phyloP scores from a whole-genome alignment of 192 early-diverging fungal genomes.

The Backusella morwellensis region DNA sequence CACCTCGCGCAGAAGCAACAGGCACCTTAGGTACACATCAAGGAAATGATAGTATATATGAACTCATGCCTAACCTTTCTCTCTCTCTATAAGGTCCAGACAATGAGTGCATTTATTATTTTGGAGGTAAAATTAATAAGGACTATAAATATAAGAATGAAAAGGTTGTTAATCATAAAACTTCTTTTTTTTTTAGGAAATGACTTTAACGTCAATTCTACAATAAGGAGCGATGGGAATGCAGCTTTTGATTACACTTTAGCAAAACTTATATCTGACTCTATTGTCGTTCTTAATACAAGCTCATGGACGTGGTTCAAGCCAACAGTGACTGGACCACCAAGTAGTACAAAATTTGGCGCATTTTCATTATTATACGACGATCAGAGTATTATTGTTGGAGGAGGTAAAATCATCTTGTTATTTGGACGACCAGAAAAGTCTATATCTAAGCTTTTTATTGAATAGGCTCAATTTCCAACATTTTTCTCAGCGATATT shows the following conservation, averaged over 20 bases:
- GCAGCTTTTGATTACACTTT: no score
- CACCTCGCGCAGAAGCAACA: neutral
- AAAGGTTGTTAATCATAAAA: neutral
- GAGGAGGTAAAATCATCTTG: neutral
- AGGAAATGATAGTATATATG: neutral
- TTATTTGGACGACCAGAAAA: no score
- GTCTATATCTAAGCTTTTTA: no score
- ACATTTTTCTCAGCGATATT: neutral
- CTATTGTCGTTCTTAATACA: neutral
- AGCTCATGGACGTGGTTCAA: neutral
- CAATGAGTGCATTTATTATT: neutral
- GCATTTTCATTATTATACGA: neutral
- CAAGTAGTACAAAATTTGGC: neutral
- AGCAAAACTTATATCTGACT: neutral
- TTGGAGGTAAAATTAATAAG: conserved; percentile 4
- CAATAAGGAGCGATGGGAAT: neutral
- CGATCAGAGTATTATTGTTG: neutral
- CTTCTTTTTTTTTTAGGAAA: neutral
- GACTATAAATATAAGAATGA: neutral
- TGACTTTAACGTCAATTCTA: neutral
- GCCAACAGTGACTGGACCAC: neutral
- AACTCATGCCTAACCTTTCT: neutral
- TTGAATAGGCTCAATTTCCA: neutral
- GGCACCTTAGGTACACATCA: neutral
- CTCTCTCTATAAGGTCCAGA: neutral